A percentile compares a stretch with the other conserved stretches of the same genome.
Evolutionary conservation across 2,329 filamentous ascomycete genomes (phyloP).

Genomic region (Sphaceloma murrayae): DNA sequence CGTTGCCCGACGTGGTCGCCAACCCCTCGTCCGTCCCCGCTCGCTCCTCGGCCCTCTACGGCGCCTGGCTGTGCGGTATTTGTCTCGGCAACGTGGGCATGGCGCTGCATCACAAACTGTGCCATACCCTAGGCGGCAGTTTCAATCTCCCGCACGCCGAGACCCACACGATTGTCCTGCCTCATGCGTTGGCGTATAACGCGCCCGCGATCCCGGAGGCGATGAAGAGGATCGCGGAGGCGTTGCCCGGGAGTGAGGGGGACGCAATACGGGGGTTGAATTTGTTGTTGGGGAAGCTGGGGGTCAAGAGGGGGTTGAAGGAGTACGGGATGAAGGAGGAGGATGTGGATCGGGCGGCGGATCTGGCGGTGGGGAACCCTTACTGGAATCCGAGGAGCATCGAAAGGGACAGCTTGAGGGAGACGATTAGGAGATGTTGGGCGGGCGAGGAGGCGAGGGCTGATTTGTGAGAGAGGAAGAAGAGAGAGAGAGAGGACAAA

Average conservation of each 20-base stretch:
- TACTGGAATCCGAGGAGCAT: slow-evolving; percentile 52
- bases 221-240: slow-evolving; percentile 45
- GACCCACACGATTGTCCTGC: slow-evolving; percentile 54
- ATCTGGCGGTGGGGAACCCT: slow-evolving; percentile 48
- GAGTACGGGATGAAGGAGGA: slow-evolving; percentile 51
- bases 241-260: slow-evolving; percentile 47
- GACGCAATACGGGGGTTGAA: slow-evolving; percentile 52
- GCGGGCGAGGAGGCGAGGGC: slow-evolving; percentile 48
- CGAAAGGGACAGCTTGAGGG: slow-evolving; percentile 43
- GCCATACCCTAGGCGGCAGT: slow-evolving; percentile 54
- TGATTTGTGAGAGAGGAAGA: slow-evolving; percentile 33
- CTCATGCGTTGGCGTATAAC: slow-evolving; percentile 55
- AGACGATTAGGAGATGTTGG: slow-evolving; percentile 52
- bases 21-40: slow-evolving; percentile 39
- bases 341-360: slow-evolving; percentile 50
- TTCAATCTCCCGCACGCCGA: slow-evolving; percentile 57
- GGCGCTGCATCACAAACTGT: slow-evolving; percentile 59
- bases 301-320: slow-evolving; percentile 45
- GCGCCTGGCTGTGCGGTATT: slow-evolving; percentile 55
- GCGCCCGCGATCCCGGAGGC: slow-evolving; percentile 45
- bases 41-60: slow-evolving; percentile 48
- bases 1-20: slow-evolving; percentile 45
- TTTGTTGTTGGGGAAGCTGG: slow-evolving; percentile 43
- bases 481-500: not conserved
- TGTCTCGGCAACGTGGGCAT: slow-evolving; percentile 53